Evolutionary conservation across 805 yeast genomes (phyloP).

Genomic region (Hyphopichia homilentoma): DNA sequence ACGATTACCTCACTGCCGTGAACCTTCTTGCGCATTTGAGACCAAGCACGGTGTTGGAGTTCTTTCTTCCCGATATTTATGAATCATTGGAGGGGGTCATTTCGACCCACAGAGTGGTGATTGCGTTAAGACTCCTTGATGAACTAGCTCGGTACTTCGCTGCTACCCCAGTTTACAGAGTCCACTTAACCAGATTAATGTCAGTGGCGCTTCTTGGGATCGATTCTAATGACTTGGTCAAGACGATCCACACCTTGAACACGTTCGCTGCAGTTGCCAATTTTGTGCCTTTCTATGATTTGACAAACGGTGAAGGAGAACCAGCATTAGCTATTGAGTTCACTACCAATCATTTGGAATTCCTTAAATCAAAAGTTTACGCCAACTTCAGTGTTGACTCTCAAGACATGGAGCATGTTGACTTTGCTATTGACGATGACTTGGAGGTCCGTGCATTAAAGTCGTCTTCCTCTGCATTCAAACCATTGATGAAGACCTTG

Average conservation of each 20-base stretch:
- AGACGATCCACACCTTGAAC: constrained; percentile 66
- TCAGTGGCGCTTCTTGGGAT: constrained; percentile 73
- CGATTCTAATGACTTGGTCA: constrained; percentile 79
- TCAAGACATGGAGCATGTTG: constrained; percentile 13
- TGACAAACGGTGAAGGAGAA: constrained; percentile 44
- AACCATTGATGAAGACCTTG: constrained; percentile 52
- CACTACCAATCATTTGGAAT: constrained; percentile 60
- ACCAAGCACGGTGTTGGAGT: constrained; percentile 52
- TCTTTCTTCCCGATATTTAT: constrained; percentile 67
- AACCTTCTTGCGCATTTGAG: constrained; percentile 61
- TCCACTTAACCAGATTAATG: constrained; percentile 74
- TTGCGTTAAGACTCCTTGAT: constrained; percentile 66
- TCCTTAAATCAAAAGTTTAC: constrained; percentile 44
- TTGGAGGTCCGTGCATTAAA: constrained; percentile 54
- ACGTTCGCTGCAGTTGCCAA: constrained; percentile 67
- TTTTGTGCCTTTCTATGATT: constrained; percentile 67
- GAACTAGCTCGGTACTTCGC: constrained; percentile 67
- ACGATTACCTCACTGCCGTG: constrained; percentile 56
- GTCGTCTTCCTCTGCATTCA: constrained; percentile 73
- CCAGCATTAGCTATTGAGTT: constrained; percentile 45
- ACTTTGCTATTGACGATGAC: constrained; percentile 40
- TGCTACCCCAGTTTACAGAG: constrained; percentile 56
- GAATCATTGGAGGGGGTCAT: constrained; percentile 65
- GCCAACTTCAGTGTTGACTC: too few species aligned
- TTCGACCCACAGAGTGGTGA: constrained; percentile 74